Evolutionary conservation across 305 asterid species (phyloP), one percentile per base, ranked within the genome.

Genomic region (Ajuga reptans): DNA sequence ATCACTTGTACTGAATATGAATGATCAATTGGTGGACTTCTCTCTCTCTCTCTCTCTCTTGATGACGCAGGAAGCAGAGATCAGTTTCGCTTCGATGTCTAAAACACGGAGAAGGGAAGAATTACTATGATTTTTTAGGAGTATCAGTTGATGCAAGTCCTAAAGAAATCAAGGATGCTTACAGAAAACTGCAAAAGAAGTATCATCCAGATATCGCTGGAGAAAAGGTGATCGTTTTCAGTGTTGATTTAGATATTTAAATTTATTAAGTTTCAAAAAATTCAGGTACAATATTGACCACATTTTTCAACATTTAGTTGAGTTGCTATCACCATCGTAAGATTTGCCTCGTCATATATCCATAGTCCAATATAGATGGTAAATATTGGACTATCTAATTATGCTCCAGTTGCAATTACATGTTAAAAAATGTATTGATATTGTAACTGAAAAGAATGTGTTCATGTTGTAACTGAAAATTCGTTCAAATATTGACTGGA

Each of bases 201-300:
- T 62, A 82, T 57, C 89, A 87, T 53, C 89, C 89, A 0, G 89
- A 87, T 58, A 83, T 87, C 55, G 91, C 84, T 2, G 91, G 91
- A 39, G 83, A 82, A 74, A 71, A 85, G 84, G 89, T 83, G 14
- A 7, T 27, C 14, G 27, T 17, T 54, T 46, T 53, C n/a, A n/a
- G n/a, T n/a, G n/a, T n/a, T n/a, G n/a, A n/a, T n/a, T n/a, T n/a
- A n/a, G n/a, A n/a, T n/a, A n/a, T n/a, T n/a, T n/a, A n/a, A n/a
- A n/a, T n/a, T n/a, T n/a, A n/a, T n/a, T n/a, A n/a, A n/a, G n/a
- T n/a, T n/a, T n/a, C n/a, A n/a, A n/a, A n/a, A n/a, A n/a, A n/a
- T n/a, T n/a, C n/a, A n/a, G n/a, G n/a, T n/a, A n/a, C n/a, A n/a
- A n/a, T n/a, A n/a, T n/a, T n/a, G n/a, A n/a, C n/a, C n/a, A n/a